Evolutionary conservation across 2,329 filamentous ascomycete genomes (phyloP).

Genomic region (Talaromyces atroroseus): DNA sequence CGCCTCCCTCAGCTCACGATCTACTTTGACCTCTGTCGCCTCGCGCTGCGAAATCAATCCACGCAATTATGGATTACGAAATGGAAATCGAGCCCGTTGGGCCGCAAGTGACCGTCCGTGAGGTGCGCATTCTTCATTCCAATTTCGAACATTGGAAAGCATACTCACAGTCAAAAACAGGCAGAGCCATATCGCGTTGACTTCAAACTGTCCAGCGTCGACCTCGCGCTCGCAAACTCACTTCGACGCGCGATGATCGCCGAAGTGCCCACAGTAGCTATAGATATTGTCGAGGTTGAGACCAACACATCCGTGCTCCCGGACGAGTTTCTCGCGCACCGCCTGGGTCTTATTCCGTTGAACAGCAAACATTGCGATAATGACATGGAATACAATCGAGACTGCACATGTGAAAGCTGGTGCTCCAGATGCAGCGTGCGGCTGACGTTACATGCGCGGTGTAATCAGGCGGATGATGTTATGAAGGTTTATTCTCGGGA

Average conservation of each 20-base stretch:
- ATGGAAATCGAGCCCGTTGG: conserved; percentile 46
- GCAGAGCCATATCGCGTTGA: conserved; percentile 76
- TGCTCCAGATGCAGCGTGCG: conserved; percentile 88
- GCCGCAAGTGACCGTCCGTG: conserved; percentile 45
- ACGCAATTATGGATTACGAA: conserved; percentile 37
- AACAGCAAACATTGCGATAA: conserved; percentile 76
- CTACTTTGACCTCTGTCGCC: neutral
- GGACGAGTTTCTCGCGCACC: conserved; percentile 92
- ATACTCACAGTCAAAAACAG: conserved; percentile 41
- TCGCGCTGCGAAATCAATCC: neutral
- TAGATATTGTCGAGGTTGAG: conserved; percentile 90
- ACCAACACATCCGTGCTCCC: conserved; percentile 92
- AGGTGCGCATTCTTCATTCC: conserved; percentile 25
- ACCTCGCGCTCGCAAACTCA: conserved; percentile 88
- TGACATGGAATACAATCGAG: conserved; percentile 76
- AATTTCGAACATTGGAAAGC: neutral
- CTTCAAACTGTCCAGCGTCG: conserved; percentile 84
- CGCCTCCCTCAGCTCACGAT: neutral
- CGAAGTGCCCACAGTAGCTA: conserved; percentile 89
- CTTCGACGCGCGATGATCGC: conserved; percentile 85
- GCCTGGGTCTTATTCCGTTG: conserved; percentile 83
- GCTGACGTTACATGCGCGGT: conserved; percentile 77
- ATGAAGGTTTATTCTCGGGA: conserved; percentile 95
- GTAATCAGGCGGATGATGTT: conserved; percentile 68
- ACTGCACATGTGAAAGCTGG: conserved; percentile 94